These are phyloP conservation scores for Cystobasidium ongulense DNA, from an alignment of 768 basidiomycete genomes.

Conservation along the genomic window DNA sequence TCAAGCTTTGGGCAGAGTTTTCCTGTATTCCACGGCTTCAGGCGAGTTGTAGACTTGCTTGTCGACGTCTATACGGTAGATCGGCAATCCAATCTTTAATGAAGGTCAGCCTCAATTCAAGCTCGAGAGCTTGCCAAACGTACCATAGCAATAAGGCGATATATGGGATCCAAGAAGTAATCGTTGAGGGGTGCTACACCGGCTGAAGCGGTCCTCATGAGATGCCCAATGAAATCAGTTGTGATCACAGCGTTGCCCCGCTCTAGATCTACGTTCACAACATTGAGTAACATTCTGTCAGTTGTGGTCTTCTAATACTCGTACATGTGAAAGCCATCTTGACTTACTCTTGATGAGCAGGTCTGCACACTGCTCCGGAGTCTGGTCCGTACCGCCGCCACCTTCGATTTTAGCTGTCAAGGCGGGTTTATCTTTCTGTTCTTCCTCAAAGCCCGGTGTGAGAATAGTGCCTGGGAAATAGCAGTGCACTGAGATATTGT, in stretches of 20 bases:
- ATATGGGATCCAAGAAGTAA: neutral
- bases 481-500: slow-evolving; percentile 67
- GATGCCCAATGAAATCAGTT: slow-evolving; percentile 57
- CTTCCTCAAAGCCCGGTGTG: slow-evolving; percentile 65
- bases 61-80: neutral
- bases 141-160: neutral
- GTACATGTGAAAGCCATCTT: neutral
- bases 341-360: slow-evolving; percentile 56
- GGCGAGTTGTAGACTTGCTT: neutral
- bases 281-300: neutral
- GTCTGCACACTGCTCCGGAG: slow-evolving; percentile 58
- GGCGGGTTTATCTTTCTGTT: slow-evolving; percentile 67
- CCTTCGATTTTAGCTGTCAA: slow-evolving; percentile 70
- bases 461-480: slow-evolving; percentile 76
- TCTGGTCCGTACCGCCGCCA: slow-evolving; percentile 61
- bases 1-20: neutral
- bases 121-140: neutral
- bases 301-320: neutral
- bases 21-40: neutral
- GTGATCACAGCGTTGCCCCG: slow-evolving; percentile 67
- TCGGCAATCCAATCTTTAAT: neutral
- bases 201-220: slow-evolving; percentile 63
- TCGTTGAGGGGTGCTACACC: slow-evolving; percentile 52
- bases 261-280: slow-evolving; percentile 61
- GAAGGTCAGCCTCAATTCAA: neutral